Evolutionary conservation across 2,329 filamentous ascomycete species (phyloP).

Genomic region (Clonostachys sp.): DNA sequence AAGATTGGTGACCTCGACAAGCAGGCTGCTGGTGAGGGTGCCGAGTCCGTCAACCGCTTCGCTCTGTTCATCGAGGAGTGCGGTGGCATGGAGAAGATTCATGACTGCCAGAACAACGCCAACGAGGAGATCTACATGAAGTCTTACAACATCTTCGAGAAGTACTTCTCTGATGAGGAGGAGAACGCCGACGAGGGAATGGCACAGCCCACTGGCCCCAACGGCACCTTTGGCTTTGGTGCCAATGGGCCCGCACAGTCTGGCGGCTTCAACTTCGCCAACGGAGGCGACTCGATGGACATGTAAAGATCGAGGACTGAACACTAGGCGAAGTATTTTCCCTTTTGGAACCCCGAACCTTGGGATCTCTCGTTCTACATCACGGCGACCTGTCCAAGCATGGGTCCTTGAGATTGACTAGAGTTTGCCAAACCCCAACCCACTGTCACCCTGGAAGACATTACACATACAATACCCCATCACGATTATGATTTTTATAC

Average conservation of each 20-base stretch:
- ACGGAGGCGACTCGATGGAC: conserved; percentile 60
- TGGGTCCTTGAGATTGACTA: no score
- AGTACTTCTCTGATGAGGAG: conserved; percentile 99
- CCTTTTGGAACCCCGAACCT: no score
- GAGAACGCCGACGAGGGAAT: conserved; percentile 82
- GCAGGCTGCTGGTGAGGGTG: conserved; percentile 71
- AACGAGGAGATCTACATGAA: conserved; percentile 99
- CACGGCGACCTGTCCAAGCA: no score
- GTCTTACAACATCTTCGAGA: conserved; percentile 99
- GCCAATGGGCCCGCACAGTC: conserved; percentile 56
- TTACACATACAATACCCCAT: no score
- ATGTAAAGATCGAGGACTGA: conserved; percentile 39
- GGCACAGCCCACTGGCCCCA: conserved; percentile 64
- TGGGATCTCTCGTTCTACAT: no score
- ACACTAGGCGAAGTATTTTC: no score
- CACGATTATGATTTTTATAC: no score
- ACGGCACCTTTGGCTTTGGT: conserved; percentile 77
- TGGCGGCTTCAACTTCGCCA: conserved; percentile 92
- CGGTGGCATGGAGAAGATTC: conserved; percentile 99
- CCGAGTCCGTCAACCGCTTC: conserved; percentile 88
- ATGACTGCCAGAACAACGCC: conserved; percentile 99
- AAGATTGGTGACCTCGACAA: conserved; percentile 99
- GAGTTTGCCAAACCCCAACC: no score
- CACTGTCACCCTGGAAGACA: no score
- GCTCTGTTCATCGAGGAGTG: conserved; percentile 98